Base-by-base conservation (phyloP, 345 rosid species). In the Lenwebbia sp. region DNA sequence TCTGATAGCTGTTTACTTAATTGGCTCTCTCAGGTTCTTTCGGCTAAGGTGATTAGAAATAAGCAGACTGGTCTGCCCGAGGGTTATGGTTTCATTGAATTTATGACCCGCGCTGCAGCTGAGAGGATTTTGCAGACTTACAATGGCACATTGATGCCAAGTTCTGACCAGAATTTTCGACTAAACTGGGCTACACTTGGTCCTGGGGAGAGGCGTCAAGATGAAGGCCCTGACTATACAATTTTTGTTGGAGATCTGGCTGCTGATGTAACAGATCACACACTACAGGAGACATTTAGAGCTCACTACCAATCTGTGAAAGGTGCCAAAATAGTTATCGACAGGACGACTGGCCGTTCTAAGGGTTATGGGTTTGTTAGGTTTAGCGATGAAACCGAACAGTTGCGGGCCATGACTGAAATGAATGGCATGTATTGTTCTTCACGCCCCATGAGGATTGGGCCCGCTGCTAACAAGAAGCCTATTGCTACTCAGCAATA, bases 351-450 rank as follows among this genome's bases (percentile, higher is more conserved):
- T 54, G 99, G 99, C 60, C 95, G 98, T 28, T 92, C 99, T 28
- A 96, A 97, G 91, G 99, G 99, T 2, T 97, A 97, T 91, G 99
- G 99, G 50, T 97, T 97, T 94, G 98, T 97, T 62, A 95, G 94
- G 82, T 96, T 97, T 91, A 95, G 89, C 11, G 98, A 97, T 89
- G 98, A 97, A 89, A 89, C 40, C 83, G 99, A 97, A 82, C 99
- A 97, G 87, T 47, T 88, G 54, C 96, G 94, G 54, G 96, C 99
- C 65, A 96, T 97, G 98, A 91, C 91, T 53, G 99, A 97, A 88
- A 97, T 97, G 99, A 97, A 96, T 87, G 99, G 99, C 54, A 92
- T 90, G 49, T 92, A 88, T 83, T 96, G 98, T 84, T 94, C 96
- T 21, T 91, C 95, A 4, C 95, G 99, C 91, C 95, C 98, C 28